Evolutionary conservation across 1,284 basidiomycete genomes (phyloP).

Genomic region (Fomitiporia mediterranea): DNA sequence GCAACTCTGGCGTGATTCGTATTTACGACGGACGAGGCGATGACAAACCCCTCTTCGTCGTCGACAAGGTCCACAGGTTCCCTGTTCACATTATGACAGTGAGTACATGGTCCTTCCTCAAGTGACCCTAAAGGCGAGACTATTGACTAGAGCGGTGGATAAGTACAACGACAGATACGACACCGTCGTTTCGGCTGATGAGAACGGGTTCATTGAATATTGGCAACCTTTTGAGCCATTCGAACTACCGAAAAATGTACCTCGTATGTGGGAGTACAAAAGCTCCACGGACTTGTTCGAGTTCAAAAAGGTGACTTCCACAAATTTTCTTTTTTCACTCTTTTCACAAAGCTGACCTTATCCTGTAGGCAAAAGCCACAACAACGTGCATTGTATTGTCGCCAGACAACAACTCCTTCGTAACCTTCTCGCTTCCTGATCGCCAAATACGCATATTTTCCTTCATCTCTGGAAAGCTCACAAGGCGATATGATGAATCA

Average conservation of each 20-base stretch:
- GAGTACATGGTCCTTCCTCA: constrained; percentile 32
- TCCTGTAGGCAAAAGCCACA: constrained; percentile 74
- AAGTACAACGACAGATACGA: constrained; percentile 91
- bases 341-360: background rate
- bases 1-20: constrained; percentile 67
- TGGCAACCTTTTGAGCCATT: constrained; percentile 92
- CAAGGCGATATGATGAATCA: constrained; percentile 93
- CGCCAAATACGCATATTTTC: constrained; percentile 93
- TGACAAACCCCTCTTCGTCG: constrained; percentile 67
- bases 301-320: constrained; percentile 94
- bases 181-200: constrained; percentile 91
- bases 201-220: constrained; percentile 94
- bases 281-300: constrained; percentile 93
- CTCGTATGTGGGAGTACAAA: constrained; percentile 88
- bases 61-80: constrained; percentile 76
- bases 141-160: background rate
- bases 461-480: constrained; percentile 86
- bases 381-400: constrained; percentile 91
- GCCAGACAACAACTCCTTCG: constrained; percentile 83
- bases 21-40: constrained; percentile 92
- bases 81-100: constrained; percentile 91
- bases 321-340: background rate
- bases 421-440: constrained; percentile 88
- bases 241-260: constrained; percentile 71
- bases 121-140: constrained; percentile 11